Evolutionary conservation across 768 basidiomycete species (phyloP), one percentile per base, ranked within the genome.

Genomic region (Suillus hirtellus): DNA sequence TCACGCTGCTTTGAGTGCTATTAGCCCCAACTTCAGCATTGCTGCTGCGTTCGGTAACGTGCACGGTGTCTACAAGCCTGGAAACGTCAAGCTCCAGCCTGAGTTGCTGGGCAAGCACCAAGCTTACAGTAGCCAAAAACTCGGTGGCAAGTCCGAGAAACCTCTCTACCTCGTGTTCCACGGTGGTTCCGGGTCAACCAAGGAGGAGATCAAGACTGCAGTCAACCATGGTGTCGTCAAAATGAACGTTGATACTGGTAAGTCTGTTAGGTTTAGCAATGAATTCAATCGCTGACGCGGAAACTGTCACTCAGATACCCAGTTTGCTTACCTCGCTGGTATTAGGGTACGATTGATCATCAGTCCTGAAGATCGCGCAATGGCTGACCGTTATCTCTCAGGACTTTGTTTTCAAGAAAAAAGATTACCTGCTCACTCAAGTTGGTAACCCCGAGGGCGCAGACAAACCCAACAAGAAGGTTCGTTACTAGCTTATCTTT

Each of bases 141-240:
- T 91, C 66, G 84, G 84, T 56, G 81, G 84, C 53, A 81, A 83
- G 67, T 74, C 79, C 64, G 77, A 83, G 72, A 88, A 93, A 79
- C 97, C 97, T 67, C 80, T 97, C 93, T 98, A 90, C 87, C 92
- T 99, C 65, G 97, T 99, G 78, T 99, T 99, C 95, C 97, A 99
- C 81, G 97, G 97, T 78, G 97, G 97, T 67, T 99, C 97, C 60
- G 97, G 97, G 52, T 99, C 97, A 38, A 88, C 92, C 68, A 94
- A 94, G 80, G 90, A 96, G 54, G 97, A 99, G 80, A 99, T 99
- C 80, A 82, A 81, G 70, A 93, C 89, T 54, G 96, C 96, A 63
- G 97, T 99, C 68, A 72, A 79, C 60, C 84, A 96, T 76, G 96
- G 96, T 72, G 96, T 97, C 47, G 89, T 99, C 75, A 99, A 99